Evolutionary conservation across 2,329 filamentous ascomycete species (phyloP).

Genomic region (Colletotrichum melonis): DNA sequence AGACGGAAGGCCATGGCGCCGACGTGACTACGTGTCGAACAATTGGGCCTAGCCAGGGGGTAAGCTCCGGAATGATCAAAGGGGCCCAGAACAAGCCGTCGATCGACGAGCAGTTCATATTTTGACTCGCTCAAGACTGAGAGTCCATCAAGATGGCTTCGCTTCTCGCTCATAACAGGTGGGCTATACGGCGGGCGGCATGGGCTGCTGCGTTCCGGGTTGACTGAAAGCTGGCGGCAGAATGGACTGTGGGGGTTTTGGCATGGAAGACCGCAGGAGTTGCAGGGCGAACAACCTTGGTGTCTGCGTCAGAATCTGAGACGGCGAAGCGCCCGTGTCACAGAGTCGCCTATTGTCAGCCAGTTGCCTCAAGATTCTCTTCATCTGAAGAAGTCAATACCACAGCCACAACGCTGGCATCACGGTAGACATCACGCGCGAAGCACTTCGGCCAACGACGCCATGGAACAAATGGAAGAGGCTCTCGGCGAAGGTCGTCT

Average conservation of each 20-base stretch:
- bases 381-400: background rate
- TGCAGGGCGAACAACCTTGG: conserved; percentile 24
- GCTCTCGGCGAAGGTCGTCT: background rate
- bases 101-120: background rate
- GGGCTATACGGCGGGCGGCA: conserved; percentile 1
- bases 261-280: conserved; percentile 10
- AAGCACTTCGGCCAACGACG: background rate
- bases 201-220: background rate
- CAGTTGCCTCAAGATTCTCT: conserved; percentile 18
- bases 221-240: background rate
- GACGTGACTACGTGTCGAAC: background rate
- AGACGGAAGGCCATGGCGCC: background rate
- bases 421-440: background rate
- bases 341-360: conserved; percentile 12
- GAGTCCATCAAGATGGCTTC: background rate
- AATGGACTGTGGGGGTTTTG: conserved; percentile 2
- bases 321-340: conserved; percentile 27
- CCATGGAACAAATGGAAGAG: conserved; percentile 8
- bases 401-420: conserved; percentile 8
- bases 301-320: conserved; percentile 30
- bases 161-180: background rate
- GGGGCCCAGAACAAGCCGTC: conserved; percentile 1
- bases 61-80: conserved; percentile 2
- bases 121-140: background rate
- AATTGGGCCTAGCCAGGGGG: background rate